Conservation (phyloP, 148 eudicot species). For the Rhododendron williamsianum region DNA sequence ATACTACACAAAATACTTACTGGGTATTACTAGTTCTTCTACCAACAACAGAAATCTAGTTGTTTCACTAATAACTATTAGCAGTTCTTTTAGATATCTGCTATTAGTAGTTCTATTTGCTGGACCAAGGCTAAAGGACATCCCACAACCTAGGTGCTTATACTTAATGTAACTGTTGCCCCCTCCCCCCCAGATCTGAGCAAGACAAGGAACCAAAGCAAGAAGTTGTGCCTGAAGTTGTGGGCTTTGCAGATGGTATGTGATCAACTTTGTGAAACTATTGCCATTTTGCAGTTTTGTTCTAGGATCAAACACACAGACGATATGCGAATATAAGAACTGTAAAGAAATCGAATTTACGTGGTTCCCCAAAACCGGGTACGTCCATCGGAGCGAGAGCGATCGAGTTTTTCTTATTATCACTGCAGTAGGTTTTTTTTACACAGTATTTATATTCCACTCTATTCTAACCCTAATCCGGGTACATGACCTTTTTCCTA, state of each 20-base stretch:
- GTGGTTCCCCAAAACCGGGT: too few relatives aligned
- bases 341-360: too few relatives aligned
- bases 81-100: not conserved
- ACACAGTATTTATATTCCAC: too few relatives aligned
- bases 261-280: not conserved
- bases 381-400: too few relatives aligned
- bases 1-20: not conserved
- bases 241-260: conserved; percentile 60
- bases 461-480: too few relatives aligned
- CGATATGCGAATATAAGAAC: too few relatives aligned
- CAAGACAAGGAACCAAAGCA: conserved; percentile 27
- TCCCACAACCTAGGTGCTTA: not conserved
- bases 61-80: not conserved
- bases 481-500: too few relatives aligned
- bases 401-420: too few relatives aligned
- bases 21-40: not conserved
- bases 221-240: conserved; percentile 64
- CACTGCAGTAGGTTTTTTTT: too few relatives aligned
- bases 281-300: not conserved
- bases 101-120: not conserved
- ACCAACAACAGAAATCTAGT: not conserved
- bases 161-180: not conserved
- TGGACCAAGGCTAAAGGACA: not conserved
- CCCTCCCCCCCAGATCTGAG: conserved; percentile 42
- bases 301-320: not conserved